Base-by-base conservation (phyloP, 2,329 filamentous ascomycete species). In the Ophiostoma quercus region DNA sequence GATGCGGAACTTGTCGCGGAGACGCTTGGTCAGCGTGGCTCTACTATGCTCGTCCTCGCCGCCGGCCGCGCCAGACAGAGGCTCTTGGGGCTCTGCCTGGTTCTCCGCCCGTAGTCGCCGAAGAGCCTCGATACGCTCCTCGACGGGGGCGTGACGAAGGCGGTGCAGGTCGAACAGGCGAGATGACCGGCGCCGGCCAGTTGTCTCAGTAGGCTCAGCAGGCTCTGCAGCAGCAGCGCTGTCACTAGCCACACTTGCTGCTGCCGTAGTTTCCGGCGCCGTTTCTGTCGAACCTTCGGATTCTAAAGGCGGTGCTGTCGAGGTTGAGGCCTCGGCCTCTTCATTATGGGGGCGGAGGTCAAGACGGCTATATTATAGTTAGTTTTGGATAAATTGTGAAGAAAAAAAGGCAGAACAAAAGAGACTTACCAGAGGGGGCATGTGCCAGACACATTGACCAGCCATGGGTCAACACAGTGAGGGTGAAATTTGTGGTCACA, bases 401-500 rank as follows among this genome's bases (percentile, higher is more conserved):
- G 7, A 47, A 7, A 19, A 47, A 16, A 19, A 19, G 16, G 1
- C 16, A 19, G 25, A 54, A 60, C 12, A 19, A 41, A 22, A 19
- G 34, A 63, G 67, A 80, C 86, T 81, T 81, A 90, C 88, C 88
- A 90, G 71, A 90, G 77, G 22, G 88, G 88, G 77, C 88, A 90
- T 39, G 88, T 90, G 71, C 88, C 88, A 12, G 88, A 89, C 12
- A 91, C 85, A 70, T 90, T 89, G 71, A 90, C 80, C 62, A 91
- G 80, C 88, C 88, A 91, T 3, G 88, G 88, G 74, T 91, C 88
- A 70, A 91, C 84, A 74, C 88, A 91, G 65, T 82, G 81, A 0
- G 88, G 88, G 74, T 91, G 88, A 74, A 87, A 91, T 73, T 88
- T 87, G 77, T 91, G 88, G 70, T 86, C 79, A 76, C 88, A 91